A percentile compares a stretch with the other conserved stretches of the same genome.
Conservation (phyloP, 768 basidiomycete species). For the Xerocomellus chrysenteron region DNA sequence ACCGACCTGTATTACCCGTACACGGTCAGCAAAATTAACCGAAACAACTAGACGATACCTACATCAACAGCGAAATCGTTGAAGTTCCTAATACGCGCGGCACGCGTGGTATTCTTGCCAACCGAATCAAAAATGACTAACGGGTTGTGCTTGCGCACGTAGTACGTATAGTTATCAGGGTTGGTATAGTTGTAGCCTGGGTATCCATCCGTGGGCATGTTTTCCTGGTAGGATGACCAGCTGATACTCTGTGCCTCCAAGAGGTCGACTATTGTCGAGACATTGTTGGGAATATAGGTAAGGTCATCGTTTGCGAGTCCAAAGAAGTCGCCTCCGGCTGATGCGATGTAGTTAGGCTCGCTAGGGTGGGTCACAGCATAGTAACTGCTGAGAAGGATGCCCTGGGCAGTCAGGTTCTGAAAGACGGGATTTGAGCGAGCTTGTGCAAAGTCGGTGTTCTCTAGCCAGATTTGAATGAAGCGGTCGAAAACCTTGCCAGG, state of each 20-base stretch:
- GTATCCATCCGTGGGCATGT: constrained; percentile 52
- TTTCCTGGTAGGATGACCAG: constrained; percentile 64
- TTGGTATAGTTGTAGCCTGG: constrained; percentile 37
- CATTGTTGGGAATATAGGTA: constrained; percentile 39
- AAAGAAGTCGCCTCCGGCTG: constrained; percentile 52
- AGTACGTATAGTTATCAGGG: constrained; percentile 44
- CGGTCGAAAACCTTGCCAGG: constrained; percentile 45
- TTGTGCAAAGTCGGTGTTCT: constrained; percentile 55
- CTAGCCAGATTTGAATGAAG: constrained; percentile 59
- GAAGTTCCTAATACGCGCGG: constrained; percentile 52
- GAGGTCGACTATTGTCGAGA: constrained; percentile 59
- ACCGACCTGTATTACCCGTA: constrained; percentile 17
- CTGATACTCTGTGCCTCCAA: constrained; percentile 55
- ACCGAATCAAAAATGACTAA: constrained; percentile 52
- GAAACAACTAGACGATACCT: not conserved
- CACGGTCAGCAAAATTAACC: not conserved
- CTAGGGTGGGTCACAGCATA: constrained; percentile 58
- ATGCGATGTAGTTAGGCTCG: constrained; percentile 56
- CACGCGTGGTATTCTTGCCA: constrained; percentile 40
- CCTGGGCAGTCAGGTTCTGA: constrained; percentile 44
- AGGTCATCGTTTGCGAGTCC: constrained; percentile 45
- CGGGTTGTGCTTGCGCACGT: constrained; percentile 58
- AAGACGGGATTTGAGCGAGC: constrained; percentile 31
- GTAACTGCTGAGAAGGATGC: constrained; percentile 46
- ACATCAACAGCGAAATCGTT: constrained; percentile 61